Base-by-base conservation (phyloP, 768 basidiomycete genomes). In the Suillus tomentosus region DNA sequence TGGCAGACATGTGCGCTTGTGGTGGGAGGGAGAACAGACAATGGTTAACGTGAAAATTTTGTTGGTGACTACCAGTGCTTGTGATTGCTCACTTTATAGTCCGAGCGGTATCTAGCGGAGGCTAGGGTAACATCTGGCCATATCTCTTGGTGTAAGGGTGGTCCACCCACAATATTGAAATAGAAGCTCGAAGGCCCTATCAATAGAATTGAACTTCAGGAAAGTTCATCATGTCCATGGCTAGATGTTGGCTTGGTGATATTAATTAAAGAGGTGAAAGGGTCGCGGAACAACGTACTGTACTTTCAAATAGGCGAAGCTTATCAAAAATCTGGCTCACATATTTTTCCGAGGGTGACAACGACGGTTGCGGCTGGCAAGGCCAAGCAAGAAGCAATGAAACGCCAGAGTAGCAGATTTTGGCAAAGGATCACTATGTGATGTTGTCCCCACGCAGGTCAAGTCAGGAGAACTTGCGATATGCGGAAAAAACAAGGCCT, bases 211-310 rank as follows among this genome's bases (percentile, higher is more conserved):
- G 31, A 31, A 17, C 17, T 51, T 9, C 3, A 50, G 14, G 24
- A 14, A 50, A 27, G 24, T 24, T 22, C 7, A n/a, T n/a, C n/a
- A n/a, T n/a, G n/a, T n/a, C n/a, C n/a, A n/a, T n/a, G n/a, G n/a
- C 17, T 19, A 53, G 27, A 53, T 31, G 51, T 53, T 53, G 51
- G 51, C 51, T 19, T 53, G 51, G 51, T 6, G 51, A 53, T 53
- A 34, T 53, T 31, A 11, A 31, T 53, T 53, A 53, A 31, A 19
- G 15, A 53, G 8, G 17, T 19, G 27, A 51, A 51, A 51, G 15
- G 24, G 24, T 31, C 6, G 27, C 27, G 5, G 51, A 10, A 53
- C 51, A 31, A 53, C 51, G 51, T 53, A 53, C 51, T 31, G 27
- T 31, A 9, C 51, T 31, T 31, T 53, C 27, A 9, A 17, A 19